Conservation (phyloP, 139 green algal species). For the Eudorina sp. region DNA sequence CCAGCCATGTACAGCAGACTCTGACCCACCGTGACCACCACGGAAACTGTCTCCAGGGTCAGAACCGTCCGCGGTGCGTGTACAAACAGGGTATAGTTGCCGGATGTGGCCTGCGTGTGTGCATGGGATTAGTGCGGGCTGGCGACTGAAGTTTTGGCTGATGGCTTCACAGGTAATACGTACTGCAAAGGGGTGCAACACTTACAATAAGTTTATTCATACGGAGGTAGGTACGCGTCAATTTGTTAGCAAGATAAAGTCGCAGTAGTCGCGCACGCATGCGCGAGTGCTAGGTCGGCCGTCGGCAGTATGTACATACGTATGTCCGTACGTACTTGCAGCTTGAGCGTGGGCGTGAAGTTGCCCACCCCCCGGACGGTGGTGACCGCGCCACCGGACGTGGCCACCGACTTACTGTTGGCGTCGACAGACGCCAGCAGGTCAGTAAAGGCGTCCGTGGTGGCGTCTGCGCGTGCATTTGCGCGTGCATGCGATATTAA, state of each 20-base stretch:
- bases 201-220: too few species aligned
- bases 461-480: conserved; percentile 30
- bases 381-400: background rate
- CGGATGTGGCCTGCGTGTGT: background rate
- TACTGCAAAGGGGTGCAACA: too few species aligned
- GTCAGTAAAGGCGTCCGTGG: background rate
- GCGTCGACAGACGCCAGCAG: background rate
- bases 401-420: background rate
- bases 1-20: too few species aligned
- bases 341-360: background rate
- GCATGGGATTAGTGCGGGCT: too few species aligned
- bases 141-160: too few species aligned
- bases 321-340: conserved; percentile 16
- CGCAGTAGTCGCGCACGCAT: too few species aligned
- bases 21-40: background rate
- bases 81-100: background rate
- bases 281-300: too few species aligned
- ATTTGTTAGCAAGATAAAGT: too few species aligned
- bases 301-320: too few species aligned
- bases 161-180: too few species aligned
- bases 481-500: too few species aligned
- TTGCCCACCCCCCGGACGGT: background rate
- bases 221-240: too few species aligned
- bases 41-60: background rate
- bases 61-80: background rate